Evolutionary conservation across 1,284 basidiomycete species (phyloP).

Genomic region (Kwoniella shivajii): DNA sequence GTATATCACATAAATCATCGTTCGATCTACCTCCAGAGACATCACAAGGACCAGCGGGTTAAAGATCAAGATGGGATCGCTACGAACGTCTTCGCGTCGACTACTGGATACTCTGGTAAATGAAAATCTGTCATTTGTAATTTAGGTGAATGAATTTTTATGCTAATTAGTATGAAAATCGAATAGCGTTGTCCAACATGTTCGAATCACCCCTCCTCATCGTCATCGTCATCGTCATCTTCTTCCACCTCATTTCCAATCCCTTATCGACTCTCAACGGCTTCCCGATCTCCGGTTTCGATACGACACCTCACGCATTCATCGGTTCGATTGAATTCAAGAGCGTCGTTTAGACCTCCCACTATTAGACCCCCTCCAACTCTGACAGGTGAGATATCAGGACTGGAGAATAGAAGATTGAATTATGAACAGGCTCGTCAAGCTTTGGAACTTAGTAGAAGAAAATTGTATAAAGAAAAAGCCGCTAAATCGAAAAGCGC

Average conservation of each 20-base stretch:
- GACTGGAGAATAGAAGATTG: slow-evolving; percentile 1
- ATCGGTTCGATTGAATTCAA: not conserved
- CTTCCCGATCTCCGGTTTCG: not conserved
- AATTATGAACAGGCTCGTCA: slow-evolving; percentile 18
- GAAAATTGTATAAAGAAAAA: slow-evolving; percentile 42
- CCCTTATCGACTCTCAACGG: not conserved
- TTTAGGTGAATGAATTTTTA: not conserved
- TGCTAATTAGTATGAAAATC: not conserved
- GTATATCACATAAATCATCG: too few relatives aligned
- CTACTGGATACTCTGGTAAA: slow-evolving; percentile 6
- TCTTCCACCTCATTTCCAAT: too few relatives aligned
- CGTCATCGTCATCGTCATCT: not conserved
- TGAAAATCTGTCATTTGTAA: too few relatives aligned
- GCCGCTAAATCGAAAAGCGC: slow-evolving; percentile 37
- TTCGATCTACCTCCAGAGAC: too few relatives aligned
- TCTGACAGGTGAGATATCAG: slow-evolving; percentile 5
- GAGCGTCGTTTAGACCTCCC: not conserved
- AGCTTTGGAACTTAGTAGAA: slow-evolving; percentile 28
- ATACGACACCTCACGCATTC: too few relatives aligned
- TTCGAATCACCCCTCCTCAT: too few relatives aligned
- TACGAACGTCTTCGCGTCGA: slow-evolving; percentile 5
- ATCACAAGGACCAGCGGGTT: too few relatives aligned
- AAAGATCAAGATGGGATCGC: slow-evolving; percentile 4
- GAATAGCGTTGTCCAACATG: slow-evolving; percentile 16
- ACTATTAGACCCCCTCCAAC: not conserved